Conservation (phyloP, 2,329 filamentous ascomycete genomes). For the Ilyonectria sp. region DNA sequence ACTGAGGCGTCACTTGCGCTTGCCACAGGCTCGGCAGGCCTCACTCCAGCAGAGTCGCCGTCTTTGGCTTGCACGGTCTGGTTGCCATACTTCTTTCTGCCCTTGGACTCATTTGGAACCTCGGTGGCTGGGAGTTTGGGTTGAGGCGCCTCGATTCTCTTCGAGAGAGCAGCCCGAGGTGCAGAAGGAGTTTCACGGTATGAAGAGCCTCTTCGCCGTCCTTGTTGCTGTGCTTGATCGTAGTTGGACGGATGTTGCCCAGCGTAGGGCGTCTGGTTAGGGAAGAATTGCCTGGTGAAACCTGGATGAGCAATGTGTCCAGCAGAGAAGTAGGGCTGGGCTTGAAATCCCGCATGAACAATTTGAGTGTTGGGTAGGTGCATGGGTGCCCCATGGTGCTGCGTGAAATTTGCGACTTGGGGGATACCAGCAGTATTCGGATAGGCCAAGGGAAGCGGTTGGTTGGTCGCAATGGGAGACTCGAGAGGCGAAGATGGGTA, state of each 20-base stretch:
- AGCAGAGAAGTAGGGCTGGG: slow-evolving; percentile 13
- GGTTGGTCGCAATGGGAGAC: slow-evolving; percentile 2
- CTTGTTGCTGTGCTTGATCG: slow-evolving; percentile 18
- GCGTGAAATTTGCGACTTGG: slow-evolving; percentile 22
- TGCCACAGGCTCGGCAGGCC: slow-evolving; percentile 1
- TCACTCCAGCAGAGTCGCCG: not conserved
- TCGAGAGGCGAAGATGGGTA: not conserved
- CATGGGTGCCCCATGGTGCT: slow-evolving; percentile 28
- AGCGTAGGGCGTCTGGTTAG: slow-evolving; percentile 4
- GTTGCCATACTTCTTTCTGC: not conserved
- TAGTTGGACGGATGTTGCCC: slow-evolving; percentile 11
- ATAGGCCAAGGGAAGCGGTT: slow-evolving; percentile 12
- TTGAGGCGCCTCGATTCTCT: slow-evolving; percentile 5
- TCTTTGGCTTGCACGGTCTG: not conserved
- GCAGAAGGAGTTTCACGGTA: not conserved
- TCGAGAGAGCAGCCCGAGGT: not conserved
- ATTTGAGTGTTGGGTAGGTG: slow-evolving; percentile 2
- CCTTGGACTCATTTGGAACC: not conserved
- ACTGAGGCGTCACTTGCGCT: not conserved
- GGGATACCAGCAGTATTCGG: not conserved
- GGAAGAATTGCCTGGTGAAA: slow-evolving; percentile 15
- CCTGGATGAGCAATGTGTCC: slow-evolving; percentile 31
- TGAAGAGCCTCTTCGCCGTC: not conserved
- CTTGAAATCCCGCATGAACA: slow-evolving; percentile 1
- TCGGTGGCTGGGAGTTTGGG: not conserved